Evolutionary conservation across 495 filamentous ascomycete species (phyloP).

Genomic region (Evernia prunastri): DNA sequence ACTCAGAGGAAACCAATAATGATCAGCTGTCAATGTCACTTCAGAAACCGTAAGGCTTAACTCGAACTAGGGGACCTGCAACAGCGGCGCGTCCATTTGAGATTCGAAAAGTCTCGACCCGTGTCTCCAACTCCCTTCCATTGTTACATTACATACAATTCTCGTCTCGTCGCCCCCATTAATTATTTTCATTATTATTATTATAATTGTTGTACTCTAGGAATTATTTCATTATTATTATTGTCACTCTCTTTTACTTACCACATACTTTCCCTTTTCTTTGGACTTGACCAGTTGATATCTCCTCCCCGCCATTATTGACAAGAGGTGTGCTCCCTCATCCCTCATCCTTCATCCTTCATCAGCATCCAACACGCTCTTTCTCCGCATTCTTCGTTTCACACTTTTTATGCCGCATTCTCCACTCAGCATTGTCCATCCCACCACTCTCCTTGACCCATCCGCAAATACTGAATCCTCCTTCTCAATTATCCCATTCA

Average conservation of each 20-base stretch:
- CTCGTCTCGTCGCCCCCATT: background rate
- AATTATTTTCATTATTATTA: background rate
- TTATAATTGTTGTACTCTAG: too few relatives aligned
- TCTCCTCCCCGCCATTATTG: background rate
- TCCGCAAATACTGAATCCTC: background rate
- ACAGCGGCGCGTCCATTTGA: background rate
- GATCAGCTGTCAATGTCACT: too few relatives aligned
- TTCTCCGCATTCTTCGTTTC: constrained; percentile 1
- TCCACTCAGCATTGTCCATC: constrained; percentile 1
- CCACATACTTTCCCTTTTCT: background rate
- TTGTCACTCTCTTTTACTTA: background rate
- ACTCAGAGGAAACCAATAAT: too few relatives aligned
- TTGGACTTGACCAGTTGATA: background rate
- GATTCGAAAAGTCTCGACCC: background rate
- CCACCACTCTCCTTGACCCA: background rate
- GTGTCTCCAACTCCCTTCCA: background rate
- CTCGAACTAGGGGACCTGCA: background rate
- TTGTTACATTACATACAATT: too few relatives aligned
- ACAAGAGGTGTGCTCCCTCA: background rate
- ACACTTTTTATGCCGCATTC: constrained; percentile 13
- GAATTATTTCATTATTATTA: too few relatives aligned
- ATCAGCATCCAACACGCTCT: constrained; percentile 4
- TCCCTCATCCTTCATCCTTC: too few relatives aligned
- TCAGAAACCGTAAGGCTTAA: too few relatives aligned
- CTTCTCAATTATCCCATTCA: background rate